phyloP scores from a whole-genome alignment of 495 filamentous ascomycete species.

The Umbilicaria muhlenbergii region DNA sequence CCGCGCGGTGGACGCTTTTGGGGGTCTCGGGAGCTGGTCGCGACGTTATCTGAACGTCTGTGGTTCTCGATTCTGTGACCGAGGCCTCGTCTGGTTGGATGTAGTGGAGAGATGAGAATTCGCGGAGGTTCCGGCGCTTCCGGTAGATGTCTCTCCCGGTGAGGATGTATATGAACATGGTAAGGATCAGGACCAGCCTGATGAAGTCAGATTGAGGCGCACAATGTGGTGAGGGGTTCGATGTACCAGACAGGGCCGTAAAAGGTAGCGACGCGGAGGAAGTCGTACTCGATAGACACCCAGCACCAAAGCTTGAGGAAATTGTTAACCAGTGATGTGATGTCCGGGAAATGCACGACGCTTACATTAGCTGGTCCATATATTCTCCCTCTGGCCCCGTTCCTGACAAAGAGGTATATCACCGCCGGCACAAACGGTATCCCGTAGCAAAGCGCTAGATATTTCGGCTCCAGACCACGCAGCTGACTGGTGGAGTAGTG shows the following conservation, averaged over 20 bases:
- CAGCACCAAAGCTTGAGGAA: slow-evolving; percentile 60
- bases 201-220: not conserved
- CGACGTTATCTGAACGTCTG: slow-evolving; percentile 35
- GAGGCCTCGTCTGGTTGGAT: slow-evolving; percentile 23
- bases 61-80: slow-evolving; percentile 39
- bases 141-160: slow-evolving; percentile 56
- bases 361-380: slow-evolving; percentile 59
- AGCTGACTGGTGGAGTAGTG: slow-evolving; percentile 55
- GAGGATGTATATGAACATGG: slow-evolving; percentile 57
- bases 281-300: slow-evolving; percentile 51
- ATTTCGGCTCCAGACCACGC: slow-evolving; percentile 53
- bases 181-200: slow-evolving; percentile 46
- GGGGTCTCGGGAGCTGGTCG: slow-evolving; percentile 14
- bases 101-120: slow-evolving; percentile 23
- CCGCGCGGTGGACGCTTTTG: not conserved
- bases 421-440: slow-evolving; percentile 57
- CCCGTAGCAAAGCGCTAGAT: slow-evolving; percentile 60
- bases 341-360: not conserved
- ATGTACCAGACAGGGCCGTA: slow-evolving; percentile 71
- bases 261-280: slow-evolving; percentile 60
- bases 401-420: slow-evolving; percentile 47
- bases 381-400: slow-evolving; percentile 31
- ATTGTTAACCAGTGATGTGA: too few species aligned
- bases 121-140: slow-evolving; percentile 28
- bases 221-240: not conserved